phyloP scores from a whole-genome alignment of 129 eudicot species.

The Flaveria trinervia region DNA sequence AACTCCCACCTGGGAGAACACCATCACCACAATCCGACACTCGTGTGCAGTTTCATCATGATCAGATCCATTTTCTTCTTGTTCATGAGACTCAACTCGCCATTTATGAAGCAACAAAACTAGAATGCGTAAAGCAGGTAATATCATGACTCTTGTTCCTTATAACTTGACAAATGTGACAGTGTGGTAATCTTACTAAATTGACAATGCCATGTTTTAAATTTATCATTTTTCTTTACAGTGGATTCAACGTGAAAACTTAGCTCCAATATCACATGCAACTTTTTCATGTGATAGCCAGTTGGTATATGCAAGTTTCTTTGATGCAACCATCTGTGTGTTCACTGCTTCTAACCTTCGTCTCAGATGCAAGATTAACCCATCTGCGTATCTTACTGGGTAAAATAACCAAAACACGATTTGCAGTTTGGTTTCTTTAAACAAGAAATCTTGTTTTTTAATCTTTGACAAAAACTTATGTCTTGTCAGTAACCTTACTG shows the following conservation, averaged over 20 bases:
- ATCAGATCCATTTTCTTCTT: conserved; percentile 77
- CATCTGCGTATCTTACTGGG: conserved; percentile 63
- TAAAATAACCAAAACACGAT: not conserved
- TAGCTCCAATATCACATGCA: conserved; percentile 83
- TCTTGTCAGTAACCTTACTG: conserved; percentile 54
- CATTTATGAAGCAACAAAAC: conserved; percentile 73
- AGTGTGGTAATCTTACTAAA: not conserved
- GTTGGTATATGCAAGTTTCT: conserved; percentile 76
- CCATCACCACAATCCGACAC: conserved; percentile 68
- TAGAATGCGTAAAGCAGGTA: conserved; percentile 88
- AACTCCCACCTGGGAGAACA: conserved; percentile 67
- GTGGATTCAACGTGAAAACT: conserved; percentile 80
- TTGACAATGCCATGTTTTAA: not conserved
- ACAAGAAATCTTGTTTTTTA: not conserved
- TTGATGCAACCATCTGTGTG: conserved; percentile 70
- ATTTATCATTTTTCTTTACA: conserved; percentile 16
- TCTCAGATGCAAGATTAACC: conserved; percentile 68
- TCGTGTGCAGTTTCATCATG: conserved; percentile 91
- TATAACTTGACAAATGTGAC: not conserved
- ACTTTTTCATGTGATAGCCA: conserved; percentile 93
- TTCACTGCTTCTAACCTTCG: conserved; percentile 72
- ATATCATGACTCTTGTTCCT: not conserved
- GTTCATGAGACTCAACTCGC: conserved; percentile 93
- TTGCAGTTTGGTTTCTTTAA: not conserved
- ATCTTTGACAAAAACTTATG: not conserved